Evolutionary conservation across 2,329 filamentous ascomycete genomes (phyloP).

Genomic region (Aspergillus brunneoviolaceus): DNA sequence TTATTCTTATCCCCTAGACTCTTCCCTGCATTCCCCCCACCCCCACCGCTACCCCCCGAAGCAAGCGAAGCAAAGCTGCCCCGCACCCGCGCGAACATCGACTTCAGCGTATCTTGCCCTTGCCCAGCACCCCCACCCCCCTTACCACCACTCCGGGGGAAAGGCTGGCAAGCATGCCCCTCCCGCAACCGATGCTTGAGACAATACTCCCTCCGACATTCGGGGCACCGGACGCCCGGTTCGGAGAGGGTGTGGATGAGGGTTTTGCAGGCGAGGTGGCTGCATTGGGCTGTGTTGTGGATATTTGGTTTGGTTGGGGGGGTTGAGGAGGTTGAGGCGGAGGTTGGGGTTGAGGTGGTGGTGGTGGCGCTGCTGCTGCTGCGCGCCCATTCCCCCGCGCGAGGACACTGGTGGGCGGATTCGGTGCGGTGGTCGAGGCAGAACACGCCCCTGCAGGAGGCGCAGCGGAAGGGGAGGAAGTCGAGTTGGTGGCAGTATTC

Average conservation of each 20-base stretch:
- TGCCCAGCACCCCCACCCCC: too few relatives aligned
- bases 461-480: slow-evolving; percentile 92
- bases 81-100: slow-evolving; percentile 73
- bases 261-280: slow-evolving; percentile 51
- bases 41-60: background rate
- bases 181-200: slow-evolving; percentile 53
- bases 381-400: slow-evolving; percentile 62
- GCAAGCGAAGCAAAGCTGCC: slow-evolving; percentile 55
- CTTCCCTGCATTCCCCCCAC: too few relatives aligned
- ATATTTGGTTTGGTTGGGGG: slow-evolving; percentile 50
- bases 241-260: slow-evolving; percentile 53
- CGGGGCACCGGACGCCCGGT: slow-evolving; percentile 51
- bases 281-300: slow-evolving; percentile 55
- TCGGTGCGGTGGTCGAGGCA: slow-evolving; percentile 94
- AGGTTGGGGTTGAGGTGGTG: slow-evolving; percentile 27
- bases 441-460: slow-evolving; percentile 79
- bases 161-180: slow-evolving; percentile 82
- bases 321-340: slow-evolving; percentile 11
- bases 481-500: slow-evolving; percentile 92
- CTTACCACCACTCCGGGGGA: slow-evolving; percentile 22
- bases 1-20: too few relatives aligned
- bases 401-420: slow-evolving; percentile 68
- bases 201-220: slow-evolving; percentile 53
- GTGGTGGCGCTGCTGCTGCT: slow-evolving; percentile 15
- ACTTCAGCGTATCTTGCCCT: slow-evolving; percentile 61